Evolutionary conservation across 108 stramenopile genomes (phyloP).

Genomic region (Nannochloropsis oceanica): DNA sequence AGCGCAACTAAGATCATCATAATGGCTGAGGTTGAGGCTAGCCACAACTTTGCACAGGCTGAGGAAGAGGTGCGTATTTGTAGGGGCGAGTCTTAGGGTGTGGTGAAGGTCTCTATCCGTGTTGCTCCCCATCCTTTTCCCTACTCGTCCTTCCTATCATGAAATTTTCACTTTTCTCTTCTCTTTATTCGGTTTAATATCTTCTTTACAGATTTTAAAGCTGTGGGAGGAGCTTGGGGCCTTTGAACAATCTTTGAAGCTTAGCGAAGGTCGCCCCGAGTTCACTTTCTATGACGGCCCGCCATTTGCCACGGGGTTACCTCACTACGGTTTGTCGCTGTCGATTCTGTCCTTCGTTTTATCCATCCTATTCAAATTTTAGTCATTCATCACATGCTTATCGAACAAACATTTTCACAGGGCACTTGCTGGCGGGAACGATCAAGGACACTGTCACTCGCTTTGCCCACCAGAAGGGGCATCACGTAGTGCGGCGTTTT

Average conservation of each 20-base stretch:
- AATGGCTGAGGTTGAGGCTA: background rate
- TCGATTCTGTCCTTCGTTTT: background rate
- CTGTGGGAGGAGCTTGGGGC: slow-evolving; percentile 31
- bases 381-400: background rate
- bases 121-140: background rate
- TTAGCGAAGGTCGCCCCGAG: slow-evolving; percentile 42
- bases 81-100: slow-evolving; percentile 3
- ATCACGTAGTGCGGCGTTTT: slow-evolving; percentile 76
- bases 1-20: too few species aligned
- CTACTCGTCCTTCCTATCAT: background rate
- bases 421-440: slow-evolving; percentile 94
- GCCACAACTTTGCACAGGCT: slow-evolving; percentile 51
- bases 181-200: background rate
- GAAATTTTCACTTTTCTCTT: background rate
- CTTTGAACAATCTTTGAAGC: slow-evolving; percentile 22
- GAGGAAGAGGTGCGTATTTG: slow-evolving; percentile 55
- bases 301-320: slow-evolving; percentile 96
- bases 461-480: slow-evolving; percentile 82
- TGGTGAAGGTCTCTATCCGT: background rate
- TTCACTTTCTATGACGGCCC: slow-evolving; percentile 99
- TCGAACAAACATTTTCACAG: background rate
- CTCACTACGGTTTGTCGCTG: slow-evolving; percentile 67
- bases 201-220: slow-evolving; percentile 3
- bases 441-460: slow-evolving; percentile 98
- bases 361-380: background rate